A percentile compares a stretch with the other conserved stretches of the same genome.
Conservation (phyloP, 345 rosid species). For the Laguncularia racemosa region DNA sequence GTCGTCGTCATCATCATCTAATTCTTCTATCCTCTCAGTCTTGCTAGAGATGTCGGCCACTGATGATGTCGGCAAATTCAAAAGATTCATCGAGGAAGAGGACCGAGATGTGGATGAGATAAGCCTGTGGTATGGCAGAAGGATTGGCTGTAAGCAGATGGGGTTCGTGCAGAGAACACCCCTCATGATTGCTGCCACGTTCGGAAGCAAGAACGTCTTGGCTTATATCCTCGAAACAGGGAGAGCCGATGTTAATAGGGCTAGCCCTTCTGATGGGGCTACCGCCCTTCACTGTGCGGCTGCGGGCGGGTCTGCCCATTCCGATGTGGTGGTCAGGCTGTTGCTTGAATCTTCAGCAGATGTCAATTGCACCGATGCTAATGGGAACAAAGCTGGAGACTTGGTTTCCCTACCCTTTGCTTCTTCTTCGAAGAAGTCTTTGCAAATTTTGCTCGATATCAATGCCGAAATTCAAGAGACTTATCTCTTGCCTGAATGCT, state of each 20-base stretch:
- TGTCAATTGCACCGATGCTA: slow-evolving; percentile 42
- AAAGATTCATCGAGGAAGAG: slow-evolving; percentile 41
- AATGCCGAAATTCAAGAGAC: slow-evolving; percentile 17
- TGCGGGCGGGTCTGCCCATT: slow-evolving; percentile 50
- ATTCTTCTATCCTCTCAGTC: slow-evolving; percentile 24
- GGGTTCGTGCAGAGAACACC: slow-evolving; percentile 75
- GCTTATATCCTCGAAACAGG: slow-evolving; percentile 42
- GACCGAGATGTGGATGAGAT: slow-evolving; percentile 47
- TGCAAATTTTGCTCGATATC: slow-evolving; percentile 47
- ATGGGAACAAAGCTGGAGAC: slow-evolving; percentile 54
- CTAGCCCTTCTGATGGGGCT: slow-evolving; percentile 65
- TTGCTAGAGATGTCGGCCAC: slow-evolving; percentile 68
- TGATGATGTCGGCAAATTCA: slow-evolving; percentile 59
- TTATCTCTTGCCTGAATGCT: slow-evolving; percentile 18
- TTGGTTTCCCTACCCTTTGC: slow-evolving; percentile 23
- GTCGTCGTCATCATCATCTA: too few species aligned
- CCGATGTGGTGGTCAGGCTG: slow-evolving; percentile 53
- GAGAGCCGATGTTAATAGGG: slow-evolving; percentile 47
- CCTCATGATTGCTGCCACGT: slow-evolving; percentile 84
- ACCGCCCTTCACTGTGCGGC: slow-evolving; percentile 85
- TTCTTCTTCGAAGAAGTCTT: slow-evolving; percentile 30
- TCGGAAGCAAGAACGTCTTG: slow-evolving; percentile 66
- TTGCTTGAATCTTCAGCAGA: slow-evolving; percentile 65
- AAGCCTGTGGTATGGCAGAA: slow-evolving; percentile 73
- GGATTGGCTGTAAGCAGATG: slow-evolving; percentile 54